Evolutionary conservation across 2,329 filamentous ascomycete species (phyloP).

Genomic region (Colletotrichum tofieldiae): DNA sequence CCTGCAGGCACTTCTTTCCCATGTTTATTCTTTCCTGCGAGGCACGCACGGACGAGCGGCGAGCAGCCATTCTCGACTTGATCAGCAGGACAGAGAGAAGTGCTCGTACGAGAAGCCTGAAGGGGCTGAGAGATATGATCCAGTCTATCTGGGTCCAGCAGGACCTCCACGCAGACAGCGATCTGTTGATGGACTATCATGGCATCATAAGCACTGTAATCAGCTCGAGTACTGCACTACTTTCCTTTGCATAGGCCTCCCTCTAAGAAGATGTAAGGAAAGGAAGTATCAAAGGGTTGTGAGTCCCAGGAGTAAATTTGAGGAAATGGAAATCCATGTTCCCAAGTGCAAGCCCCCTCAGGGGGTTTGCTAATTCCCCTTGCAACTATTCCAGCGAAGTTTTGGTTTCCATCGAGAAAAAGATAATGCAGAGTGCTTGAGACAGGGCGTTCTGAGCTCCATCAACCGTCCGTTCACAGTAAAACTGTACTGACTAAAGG

Average conservation of each 20-base stretch:
- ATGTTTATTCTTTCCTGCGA: slow-evolving; percentile 55
- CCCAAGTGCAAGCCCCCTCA: background rate
- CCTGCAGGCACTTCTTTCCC: slow-evolving; percentile 54
- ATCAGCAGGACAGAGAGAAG: slow-evolving; percentile 47
- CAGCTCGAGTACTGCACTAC: background rate
- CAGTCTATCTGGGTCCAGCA: slow-evolving; percentile 53
- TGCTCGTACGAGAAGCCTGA: slow-evolving; percentile 47
- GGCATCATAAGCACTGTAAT: slow-evolving; percentile 44
- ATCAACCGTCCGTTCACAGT: background rate
- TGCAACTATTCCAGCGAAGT: background rate
- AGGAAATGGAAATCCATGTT: background rate
- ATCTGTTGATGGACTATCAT: slow-evolving; percentile 51
- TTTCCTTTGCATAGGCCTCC: background rate
- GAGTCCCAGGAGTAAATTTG: background rate
- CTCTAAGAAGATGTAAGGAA: background rate
- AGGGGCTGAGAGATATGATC: slow-evolving; percentile 45
- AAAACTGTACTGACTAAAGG: background rate
- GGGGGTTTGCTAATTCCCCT: background rate
- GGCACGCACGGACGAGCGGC: slow-evolving; percentile 52
- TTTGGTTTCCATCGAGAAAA: background rate
- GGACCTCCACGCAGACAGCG: slow-evolving; percentile 52
- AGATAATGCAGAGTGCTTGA: background rate
- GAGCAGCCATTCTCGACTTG: slow-evolving; percentile 50
- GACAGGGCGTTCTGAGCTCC: background rate
- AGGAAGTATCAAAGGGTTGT: background rate